Conservation (phyloP, 352 stramenopile genomes). For the Globisporangium cystogenes region DNA sequence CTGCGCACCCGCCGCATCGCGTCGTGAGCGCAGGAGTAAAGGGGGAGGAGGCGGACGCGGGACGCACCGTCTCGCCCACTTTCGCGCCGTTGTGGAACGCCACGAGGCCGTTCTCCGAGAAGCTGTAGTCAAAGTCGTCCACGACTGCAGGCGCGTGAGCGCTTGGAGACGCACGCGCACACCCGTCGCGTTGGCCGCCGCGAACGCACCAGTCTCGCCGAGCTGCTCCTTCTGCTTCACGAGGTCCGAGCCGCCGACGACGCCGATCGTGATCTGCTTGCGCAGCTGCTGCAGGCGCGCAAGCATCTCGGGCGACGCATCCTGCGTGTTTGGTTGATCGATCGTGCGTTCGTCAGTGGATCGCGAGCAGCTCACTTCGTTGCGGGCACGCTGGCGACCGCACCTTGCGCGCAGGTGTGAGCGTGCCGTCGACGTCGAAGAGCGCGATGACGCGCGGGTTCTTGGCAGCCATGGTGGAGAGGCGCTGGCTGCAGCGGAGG, state of each 20-base stretch:
- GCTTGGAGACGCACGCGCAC: neutral
- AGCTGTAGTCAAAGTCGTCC: slow-evolving; percentile 98
- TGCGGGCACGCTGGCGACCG: too few species aligned
- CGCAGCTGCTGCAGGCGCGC: slow-evolving; percentile 92
- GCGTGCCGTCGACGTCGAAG: slow-evolving; percentile 99
- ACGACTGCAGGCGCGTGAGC: slow-evolving; percentile 55
- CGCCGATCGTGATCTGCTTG: slow-evolving; percentile 94
- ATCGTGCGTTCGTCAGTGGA: neutral
- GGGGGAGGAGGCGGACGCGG: neutral
- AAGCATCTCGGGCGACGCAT: slow-evolving; percentile 90
- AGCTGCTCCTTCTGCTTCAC: slow-evolving; percentile 99
- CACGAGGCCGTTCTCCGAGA: slow-evolving; percentile 98
- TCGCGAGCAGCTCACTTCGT: neutral
- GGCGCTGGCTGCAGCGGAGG: too few species aligned
- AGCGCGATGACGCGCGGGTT: slow-evolving; percentile 95
- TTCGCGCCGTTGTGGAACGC: slow-evolving; percentile 95
- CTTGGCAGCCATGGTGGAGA: slow-evolving; percentile 15
- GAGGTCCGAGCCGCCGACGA: slow-evolving; percentile 98
- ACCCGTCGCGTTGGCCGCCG: too few species aligned
- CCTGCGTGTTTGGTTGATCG: slow-evolving; percentile 15
- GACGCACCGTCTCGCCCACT: slow-evolving; percentile 79
- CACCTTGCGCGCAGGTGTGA: slow-evolving; percentile 93
- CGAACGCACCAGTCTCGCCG: slow-evolving; percentile 85
- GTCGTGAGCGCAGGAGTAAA: neutral
- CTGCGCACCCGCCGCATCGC: slow-evolving; percentile 20